Evolutionary conservation across 2,329 filamentous ascomycete species (phyloP).

Genomic region (Apiospora malaysiana): DNA sequence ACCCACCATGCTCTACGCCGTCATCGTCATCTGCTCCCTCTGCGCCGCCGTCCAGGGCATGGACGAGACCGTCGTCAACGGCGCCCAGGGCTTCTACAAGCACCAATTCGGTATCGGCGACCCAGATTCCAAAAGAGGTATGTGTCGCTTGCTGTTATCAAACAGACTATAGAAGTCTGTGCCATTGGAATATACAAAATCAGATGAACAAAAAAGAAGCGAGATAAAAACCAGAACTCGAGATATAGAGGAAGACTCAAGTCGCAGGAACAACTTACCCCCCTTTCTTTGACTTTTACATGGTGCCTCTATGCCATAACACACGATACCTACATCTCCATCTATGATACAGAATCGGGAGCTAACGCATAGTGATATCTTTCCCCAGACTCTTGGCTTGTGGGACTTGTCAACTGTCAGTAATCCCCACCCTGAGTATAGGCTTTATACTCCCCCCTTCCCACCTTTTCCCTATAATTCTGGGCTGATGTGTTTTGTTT

Average conservation of each 20-base stretch:
- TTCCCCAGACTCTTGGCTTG: constrained; percentile 56
- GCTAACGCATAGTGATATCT: neutral
- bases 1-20: constrained; percentile 67
- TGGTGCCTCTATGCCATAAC: neutral
- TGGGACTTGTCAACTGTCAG: constrained; percentile 64
- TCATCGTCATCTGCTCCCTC: constrained; percentile 57
- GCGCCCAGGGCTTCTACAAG: constrained; percentile 70
- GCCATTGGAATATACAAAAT: neutral
- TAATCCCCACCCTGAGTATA: neutral
- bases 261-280: neutral
- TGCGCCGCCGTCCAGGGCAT: constrained; percentile 72
- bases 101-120: constrained; percentile 64
- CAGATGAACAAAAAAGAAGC: neutral
- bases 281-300: neutral
- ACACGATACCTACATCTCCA: neutral
- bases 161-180: neutral
- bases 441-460: constrained; percentile 3
- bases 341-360: neutral
- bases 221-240: neutral
- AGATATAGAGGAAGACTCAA: neutral
- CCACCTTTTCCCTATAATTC: neutral
- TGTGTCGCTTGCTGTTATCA: neutral
- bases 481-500: neutral
- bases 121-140: constrained; percentile 46
- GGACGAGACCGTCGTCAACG: constrained; percentile 74